Conservation (phyloP, 371 early-diverging fungal genomes). For the Lichtheimia ramosa region DNA sequence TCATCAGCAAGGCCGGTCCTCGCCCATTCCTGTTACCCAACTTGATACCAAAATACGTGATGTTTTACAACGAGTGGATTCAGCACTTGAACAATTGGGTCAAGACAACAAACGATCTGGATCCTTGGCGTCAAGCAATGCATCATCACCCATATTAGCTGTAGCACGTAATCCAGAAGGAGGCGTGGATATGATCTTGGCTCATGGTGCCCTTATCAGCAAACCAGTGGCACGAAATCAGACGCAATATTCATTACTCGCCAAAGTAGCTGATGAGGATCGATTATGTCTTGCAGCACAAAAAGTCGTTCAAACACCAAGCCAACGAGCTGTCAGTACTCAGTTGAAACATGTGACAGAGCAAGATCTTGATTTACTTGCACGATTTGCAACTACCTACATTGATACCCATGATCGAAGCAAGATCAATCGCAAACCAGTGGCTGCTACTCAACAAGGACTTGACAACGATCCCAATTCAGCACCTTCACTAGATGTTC, state of each 20-base stretch:
- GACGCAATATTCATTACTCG: conserved; percentile 33
- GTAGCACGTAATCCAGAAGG: conserved; percentile 22
- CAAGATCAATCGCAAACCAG: conserved; percentile 3
- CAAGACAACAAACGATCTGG: not conserved
- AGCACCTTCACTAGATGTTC: conserved; percentile 4
- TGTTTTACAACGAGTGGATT: conserved; percentile 16
- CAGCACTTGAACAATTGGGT: conserved; percentile 5
- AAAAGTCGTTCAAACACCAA: conserved; percentile 7
- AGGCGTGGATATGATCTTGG: conserved; percentile 35
- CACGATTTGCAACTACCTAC: conserved; percentile 9
- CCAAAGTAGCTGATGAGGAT: not conserved
- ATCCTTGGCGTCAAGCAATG: not conserved
- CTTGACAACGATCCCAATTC: not conserved
- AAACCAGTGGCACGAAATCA: conserved; percentile 25
- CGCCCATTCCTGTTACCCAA: conserved; percentile 10
- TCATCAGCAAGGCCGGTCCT: not conserved
- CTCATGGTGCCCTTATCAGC: conserved; percentile 33
- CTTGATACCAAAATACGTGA: conserved; percentile 9
- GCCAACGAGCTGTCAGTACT: not conserved
- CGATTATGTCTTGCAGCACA: conserved; percentile 11
- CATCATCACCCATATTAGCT: conserved; percentile 6
- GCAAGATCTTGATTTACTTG: conserved; percentile 13
- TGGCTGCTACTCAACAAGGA: not conserved
- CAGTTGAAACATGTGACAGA: conserved; percentile 17
- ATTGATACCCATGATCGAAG: conserved; percentile 14